Base-by-base conservation (phyloP, 495 filamentous ascomycete genomes). In the Hypoxylon fragiforme region DNA sequence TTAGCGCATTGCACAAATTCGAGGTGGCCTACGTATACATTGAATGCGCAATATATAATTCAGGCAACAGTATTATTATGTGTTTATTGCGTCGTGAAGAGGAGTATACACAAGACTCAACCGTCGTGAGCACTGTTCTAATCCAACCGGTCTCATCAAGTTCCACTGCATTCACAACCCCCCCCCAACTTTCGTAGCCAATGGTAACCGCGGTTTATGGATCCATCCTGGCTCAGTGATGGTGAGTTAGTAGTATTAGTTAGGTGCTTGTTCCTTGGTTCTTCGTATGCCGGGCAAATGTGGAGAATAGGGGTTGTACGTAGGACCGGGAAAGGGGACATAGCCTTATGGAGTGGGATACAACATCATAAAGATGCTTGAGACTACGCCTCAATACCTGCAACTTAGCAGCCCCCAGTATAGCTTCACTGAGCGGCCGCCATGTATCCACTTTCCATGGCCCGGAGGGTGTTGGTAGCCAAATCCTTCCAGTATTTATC, bases 11-110 rank as follows among this genome's bases (percentile, higher is more conserved):
- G n/a, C n/a, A n/a, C n/a, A n/a, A n/a, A n/a, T n/a, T n/a, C n/a
- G n/a, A n/a, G 24, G 16, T 26, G 48, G 36, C 36, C 44, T 46
- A 40, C 49, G 56, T 26, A 48, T 28, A 9, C 31, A 35, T 37
- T 9, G 38, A 54, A 60, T 26, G 38, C 56, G 56, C 49, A 60
- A 60, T 47, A 34, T 26, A 15, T 49, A 19, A 39, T 44, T 28
- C 24, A 56, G 52, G 58, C 58, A 56, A 48, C 50, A 56, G 16
- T 35, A 51, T 32, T 43, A 51, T 38, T 15, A 38, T 32, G 35
- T 15, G 7, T 35, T 41, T 14, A 21, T 35, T 36, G 20, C n/a
- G n/a, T n/a, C n/a, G n/a, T n/a, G 14, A 41, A 34, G 19, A 12
- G 32, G 38, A 48, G 42, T 43, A 42, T 56, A 48, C 57, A 31